These are phyloP conservation scores for Brassica rapa DNA, from an alignment of 345 rosid species.

Conservation along the genomic window DNA sequence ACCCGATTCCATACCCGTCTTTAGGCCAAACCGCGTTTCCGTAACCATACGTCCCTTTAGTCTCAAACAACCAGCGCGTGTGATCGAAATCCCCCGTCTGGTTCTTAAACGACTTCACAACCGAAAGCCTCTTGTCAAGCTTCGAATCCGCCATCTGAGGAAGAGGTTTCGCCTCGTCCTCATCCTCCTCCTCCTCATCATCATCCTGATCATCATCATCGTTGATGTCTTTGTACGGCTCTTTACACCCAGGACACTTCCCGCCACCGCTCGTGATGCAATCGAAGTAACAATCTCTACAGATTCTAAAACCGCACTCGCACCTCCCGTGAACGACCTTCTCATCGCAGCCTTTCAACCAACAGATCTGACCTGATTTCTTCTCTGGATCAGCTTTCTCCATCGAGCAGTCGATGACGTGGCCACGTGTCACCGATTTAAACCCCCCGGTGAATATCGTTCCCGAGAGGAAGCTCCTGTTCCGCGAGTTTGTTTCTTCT, in stretches of 20 bases:
- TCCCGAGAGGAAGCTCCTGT: slow-evolving; percentile 54
- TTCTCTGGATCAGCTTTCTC: slow-evolving; percentile 49
- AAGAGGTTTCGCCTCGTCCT: slow-evolving; percentile 66
- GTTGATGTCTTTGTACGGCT: slow-evolving; percentile 55
- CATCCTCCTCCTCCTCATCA: slow-evolving; percentile 41
- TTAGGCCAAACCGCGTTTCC: slow-evolving; percentile 86
- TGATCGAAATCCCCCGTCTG: slow-evolving; percentile 74
- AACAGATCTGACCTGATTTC: slow-evolving; percentile 51
- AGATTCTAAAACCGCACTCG: slow-evolving; percentile 69
- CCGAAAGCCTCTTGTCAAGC: slow-evolving; percentile 67
- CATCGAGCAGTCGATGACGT: slow-evolving; percentile 56
- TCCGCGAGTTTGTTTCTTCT: slow-evolving; percentile 37
- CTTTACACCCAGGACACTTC: slow-evolving; percentile 77
- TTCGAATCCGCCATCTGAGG: slow-evolving; percentile 51
- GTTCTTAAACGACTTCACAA: slow-evolving; percentile 70
- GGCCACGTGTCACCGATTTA: slow-evolving; percentile 72
- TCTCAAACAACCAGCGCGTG: slow-evolving; percentile 77
- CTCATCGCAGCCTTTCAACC: slow-evolving; percentile 77
- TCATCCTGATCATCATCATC: too few relatives aligned
- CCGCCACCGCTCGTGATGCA: slow-evolving; percentile 58
- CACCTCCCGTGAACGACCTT: slow-evolving; percentile 55
- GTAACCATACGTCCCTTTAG: slow-evolving; percentile 81
- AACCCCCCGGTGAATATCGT: slow-evolving; percentile 71
- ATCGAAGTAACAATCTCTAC: slow-evolving; percentile 70
- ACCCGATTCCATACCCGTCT: slow-evolving; percentile 67